These are phyloP conservation scores for Dalechampia spathulata DNA, from an alignment of 441 rosid genomes.

Conservation along the genomic window DNA sequence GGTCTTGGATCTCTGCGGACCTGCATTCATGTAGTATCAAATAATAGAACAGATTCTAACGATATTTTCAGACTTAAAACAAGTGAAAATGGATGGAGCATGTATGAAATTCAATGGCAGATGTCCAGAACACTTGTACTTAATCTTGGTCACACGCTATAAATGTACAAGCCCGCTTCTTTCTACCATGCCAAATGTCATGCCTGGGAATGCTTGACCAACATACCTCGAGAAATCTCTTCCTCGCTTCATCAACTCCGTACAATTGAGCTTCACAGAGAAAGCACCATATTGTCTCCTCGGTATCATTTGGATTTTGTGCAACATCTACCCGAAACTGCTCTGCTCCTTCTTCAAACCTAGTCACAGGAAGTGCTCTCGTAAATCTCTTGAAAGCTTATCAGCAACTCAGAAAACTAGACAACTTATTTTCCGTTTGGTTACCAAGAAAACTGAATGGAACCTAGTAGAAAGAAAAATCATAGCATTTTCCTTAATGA, in stretches of 20 bases:
- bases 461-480: no score
- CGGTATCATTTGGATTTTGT: constrained; percentile 86
- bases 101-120: not conserved
- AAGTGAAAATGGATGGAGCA: not conserved
- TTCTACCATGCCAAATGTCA: not conserved
- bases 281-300: constrained; percentile 92
- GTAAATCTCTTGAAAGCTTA: constrained; percentile 6
- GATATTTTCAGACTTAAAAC: not conserved
- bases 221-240: constrained; percentile 59
- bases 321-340: constrained; percentile 62
- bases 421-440: not conserved
- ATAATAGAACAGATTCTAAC: not conserved
- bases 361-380: not conserved
- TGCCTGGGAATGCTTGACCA: not conserved
- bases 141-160: not conserved
- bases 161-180: not conserved
- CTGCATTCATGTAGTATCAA: constrained; percentile 30
- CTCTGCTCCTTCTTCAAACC: constrained; percentile 24
- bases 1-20: constrained; percentile 84
- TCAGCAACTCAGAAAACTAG: not conserved
- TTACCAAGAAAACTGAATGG: not conserved
- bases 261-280: constrained; percentile 71
- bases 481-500: not conserved
- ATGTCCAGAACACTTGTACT: not conserved
- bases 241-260: constrained; percentile 63